Evolutionary conservation across 371 early-diverging fungal genomes (phyloP).

Genomic region (Mortierella sp.): DNA sequence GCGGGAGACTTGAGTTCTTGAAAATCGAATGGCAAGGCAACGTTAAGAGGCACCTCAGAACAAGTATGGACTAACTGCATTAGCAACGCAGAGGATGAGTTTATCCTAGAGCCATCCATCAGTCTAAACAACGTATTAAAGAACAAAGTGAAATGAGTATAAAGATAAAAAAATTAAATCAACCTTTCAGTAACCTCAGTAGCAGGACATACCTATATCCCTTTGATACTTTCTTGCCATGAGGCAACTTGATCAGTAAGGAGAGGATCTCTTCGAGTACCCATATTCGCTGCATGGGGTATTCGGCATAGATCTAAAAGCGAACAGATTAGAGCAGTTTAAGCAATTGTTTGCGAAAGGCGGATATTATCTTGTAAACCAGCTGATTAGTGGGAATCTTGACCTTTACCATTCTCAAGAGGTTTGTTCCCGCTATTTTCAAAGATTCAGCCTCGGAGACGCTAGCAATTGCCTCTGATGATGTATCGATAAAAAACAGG

Average conservation of each 20-base stretch:
- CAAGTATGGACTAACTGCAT: conserved; percentile 84
- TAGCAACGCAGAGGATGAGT: conserved; percentile 82
- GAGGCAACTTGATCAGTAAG: conserved; percentile 70
- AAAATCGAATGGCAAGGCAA: conserved; percentile 46
- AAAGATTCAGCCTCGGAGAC: conserved; percentile 36
- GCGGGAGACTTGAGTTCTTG: conserved; percentile 50
- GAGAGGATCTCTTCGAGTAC: conserved; percentile 88
- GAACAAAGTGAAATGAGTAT: background rate
- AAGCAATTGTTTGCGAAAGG: no score
- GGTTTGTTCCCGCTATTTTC: conserved; percentile 36
- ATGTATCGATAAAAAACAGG: conserved; percentile 44
- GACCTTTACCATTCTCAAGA: conserved; percentile 35
- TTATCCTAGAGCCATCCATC: conserved; percentile 74
- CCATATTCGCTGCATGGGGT: conserved; percentile 76
- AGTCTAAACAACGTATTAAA: conserved; percentile 53
- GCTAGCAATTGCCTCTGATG: conserved; percentile 25
- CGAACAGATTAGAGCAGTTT: no score
- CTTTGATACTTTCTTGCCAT: conserved; percentile 59
- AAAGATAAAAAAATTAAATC: background rate
- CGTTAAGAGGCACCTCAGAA: conserved; percentile 49
- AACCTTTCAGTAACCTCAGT: background rate
- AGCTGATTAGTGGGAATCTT: no score
- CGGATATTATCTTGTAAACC: no score
- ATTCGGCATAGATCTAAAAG: conserved; percentile 65
- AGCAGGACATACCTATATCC: conserved; percentile 58